Conservation (phyloP, 1,139 yeast genomes). For the Candida labiduridarum region DNA sequence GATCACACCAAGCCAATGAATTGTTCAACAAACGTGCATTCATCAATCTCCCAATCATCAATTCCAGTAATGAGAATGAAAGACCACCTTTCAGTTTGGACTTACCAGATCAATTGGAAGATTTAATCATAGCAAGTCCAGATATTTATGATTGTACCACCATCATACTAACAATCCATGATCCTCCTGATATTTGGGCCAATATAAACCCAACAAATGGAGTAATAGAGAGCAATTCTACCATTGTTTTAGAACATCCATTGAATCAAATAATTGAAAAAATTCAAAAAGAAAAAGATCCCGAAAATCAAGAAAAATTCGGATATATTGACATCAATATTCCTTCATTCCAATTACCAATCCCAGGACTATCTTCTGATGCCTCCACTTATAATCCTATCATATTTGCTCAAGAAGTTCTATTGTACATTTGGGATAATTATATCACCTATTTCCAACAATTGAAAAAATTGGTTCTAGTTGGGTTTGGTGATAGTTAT, state of each 20-base stretch:
- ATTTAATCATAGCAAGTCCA: constrained; percentile 77
- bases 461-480: constrained; percentile 70
- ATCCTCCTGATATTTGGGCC: constrained; percentile 94
- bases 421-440: constrained; percentile 88
- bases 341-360: constrained; percentile 51
- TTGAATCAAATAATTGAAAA: constrained; percentile 39
- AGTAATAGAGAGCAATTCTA: constrained; percentile 67
- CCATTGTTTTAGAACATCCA: constrained; percentile 60
- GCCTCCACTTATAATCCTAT: constrained; percentile 55
- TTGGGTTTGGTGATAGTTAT: constrained; percentile 91
- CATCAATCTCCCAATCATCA: constrained; percentile 67
- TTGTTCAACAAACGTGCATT: constrained; percentile 60
- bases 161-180: constrained; percentile 76
- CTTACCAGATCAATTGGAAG: constrained; percentile 55
- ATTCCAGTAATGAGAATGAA: constrained; percentile 26
- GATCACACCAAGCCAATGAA: constrained; percentile 66
- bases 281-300: constrained; percentile 47
- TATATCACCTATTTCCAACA: constrained; percentile 73
- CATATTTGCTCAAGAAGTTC: constrained; percentile 72
- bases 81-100: constrained; percentile 41
- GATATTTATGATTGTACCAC: constrained; percentile 66
- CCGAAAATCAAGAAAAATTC: constrained; percentile 50
- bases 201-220: constrained; percentile 81
- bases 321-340: constrained; percentile 86
- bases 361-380: constrained; percentile 26